Conservation (phyloP, 768 basidiomycete genomes). For the Termitomyces sp. region DNA sequence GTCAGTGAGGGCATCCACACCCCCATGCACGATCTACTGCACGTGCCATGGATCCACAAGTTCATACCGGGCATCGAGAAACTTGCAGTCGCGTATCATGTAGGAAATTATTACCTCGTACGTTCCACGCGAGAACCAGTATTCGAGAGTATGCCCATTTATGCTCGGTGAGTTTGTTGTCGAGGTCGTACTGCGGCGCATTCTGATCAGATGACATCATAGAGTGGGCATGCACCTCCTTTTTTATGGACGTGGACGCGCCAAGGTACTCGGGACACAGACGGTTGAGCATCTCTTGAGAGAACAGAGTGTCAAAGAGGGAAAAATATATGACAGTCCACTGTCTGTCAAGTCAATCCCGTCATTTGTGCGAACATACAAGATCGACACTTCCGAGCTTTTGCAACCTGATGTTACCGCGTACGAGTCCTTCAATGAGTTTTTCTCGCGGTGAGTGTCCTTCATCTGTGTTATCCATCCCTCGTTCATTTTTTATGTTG, state of each 20-base stretch:
- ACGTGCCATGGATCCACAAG: constrained; percentile 37
- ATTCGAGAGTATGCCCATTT: constrained; percentile 77
- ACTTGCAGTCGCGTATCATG: constrained; percentile 48
- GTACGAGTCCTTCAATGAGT: constrained; percentile 74
- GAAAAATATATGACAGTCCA: constrained; percentile 50
- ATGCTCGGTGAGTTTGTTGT: constrained; percentile 36
- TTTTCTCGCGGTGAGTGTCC: constrained; percentile 54
- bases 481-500: neutral
- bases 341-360: constrained; percentile 49
- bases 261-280: constrained; percentile 43
- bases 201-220: neutral
- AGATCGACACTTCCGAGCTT: constrained; percentile 55
- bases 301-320: constrained; percentile 59
- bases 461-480: neutral
- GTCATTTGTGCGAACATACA: constrained; percentile 54
- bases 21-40: constrained; percentile 22
- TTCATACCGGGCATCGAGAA: constrained; percentile 55
- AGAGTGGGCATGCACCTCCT: constrained; percentile 74
- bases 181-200: constrained; percentile 6
- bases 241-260: constrained; percentile 54
- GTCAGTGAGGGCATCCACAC: constrained; percentile 30
- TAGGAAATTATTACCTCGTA: constrained; percentile 56
- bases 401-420: constrained; percentile 55
- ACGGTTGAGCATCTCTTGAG: constrained; percentile 47
- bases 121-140: constrained; percentile 46